phyloP scores from a whole-genome alignment of 441 rosid species.

The Codiaeum variegatum region DNA sequence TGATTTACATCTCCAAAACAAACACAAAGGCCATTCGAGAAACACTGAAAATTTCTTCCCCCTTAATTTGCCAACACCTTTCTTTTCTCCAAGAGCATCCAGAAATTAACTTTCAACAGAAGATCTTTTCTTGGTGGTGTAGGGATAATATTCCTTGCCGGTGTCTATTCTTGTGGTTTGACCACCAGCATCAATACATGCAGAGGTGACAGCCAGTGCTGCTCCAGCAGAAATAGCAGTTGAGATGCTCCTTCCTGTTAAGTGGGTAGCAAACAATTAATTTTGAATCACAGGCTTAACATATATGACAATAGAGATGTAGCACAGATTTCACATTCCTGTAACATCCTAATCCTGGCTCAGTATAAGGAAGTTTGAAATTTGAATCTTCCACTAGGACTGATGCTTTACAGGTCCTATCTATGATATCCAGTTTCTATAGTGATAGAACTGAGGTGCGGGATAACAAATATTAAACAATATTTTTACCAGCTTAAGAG shows the following conservation, averaged over 20 bases:
- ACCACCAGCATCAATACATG: conserved; percentile 66
- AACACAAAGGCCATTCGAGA: conserved; percentile 21
- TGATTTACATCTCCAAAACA: conserved; percentile 32
- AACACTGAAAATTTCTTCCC: conserved; percentile 12
- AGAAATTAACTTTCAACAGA: conserved; percentile 44
- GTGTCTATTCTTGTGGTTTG: conserved; percentile 75
- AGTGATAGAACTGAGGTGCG: neutral
- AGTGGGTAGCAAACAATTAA: conserved; percentile 13
- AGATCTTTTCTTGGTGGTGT: conserved; percentile 77
- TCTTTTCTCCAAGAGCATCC: conserved; percentile 7
- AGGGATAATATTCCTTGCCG: conserved; percentile 78
- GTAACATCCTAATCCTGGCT: neutral
- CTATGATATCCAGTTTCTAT: neutral
- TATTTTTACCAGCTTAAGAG: neutral
- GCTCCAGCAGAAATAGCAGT: conserved; percentile 78
- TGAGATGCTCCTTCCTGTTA: conserved; percentile 69
- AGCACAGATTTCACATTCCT: neutral
- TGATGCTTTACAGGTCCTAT: neutral
- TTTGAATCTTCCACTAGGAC: neutral
- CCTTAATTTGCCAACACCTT: conserved; percentile 18
- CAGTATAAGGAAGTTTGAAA: neutral
- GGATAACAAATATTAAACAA: neutral
- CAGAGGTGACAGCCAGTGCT: conserved; percentile 75
- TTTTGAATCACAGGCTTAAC: neutral
- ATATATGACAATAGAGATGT: neutral